Evolutionary conservation across 2,329 filamentous ascomycete genomes (phyloP), one percentile per base, ranked within the genome.

Genomic region (Aureobasidium sp.): DNA sequence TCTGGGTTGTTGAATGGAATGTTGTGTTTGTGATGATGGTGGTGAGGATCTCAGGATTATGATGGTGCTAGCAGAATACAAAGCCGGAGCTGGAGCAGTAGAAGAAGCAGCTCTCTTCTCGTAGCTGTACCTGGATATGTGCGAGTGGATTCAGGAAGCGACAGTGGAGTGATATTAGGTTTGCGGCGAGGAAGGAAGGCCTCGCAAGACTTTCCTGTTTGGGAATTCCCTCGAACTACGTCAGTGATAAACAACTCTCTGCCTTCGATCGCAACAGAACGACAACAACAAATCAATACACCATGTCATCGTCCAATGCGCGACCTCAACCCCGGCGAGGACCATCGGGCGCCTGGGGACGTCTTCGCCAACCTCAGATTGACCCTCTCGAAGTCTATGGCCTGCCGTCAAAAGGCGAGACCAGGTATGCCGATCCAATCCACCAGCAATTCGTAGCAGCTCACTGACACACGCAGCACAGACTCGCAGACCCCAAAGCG

Each of bases 331-430:
- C 56, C 32, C 60, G 65, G 17, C 60, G 69, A 40, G 67, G 66
- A 5, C 63, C 68, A 11, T 79, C 81, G 42, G 77, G 77, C 47
- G 76, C 80, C 60, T 88, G 85, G 82, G 80, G 79, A 56, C 78
- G 86, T 58, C 73, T 94, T 58, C 90, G 86, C 67, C 85, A 87
- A 11, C 78, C 84, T 56, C 80, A 85, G 39, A 73, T 82, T 54
- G 90, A 96, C 67, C 81, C 87, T 12, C 74, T 97, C 24, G 87
- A 94, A 61, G 79, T 76, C 56, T 86, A 94, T 60, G 90, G 91
- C 1, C 77, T 95, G 59, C 88, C 88, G 4, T 95, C 90, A 2
- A 96, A 95, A 66, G 91, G 91, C 49, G 91, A 97, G 68, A 86
- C 78, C 42, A 85, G 86, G 90, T 91, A 74, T 21, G 19, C 8